Evolutionary conservation across 2,329 filamentous ascomycete species (phyloP), one percentile per base, ranked within the genome.

Genomic region (Cercospora nicotianae): DNA sequence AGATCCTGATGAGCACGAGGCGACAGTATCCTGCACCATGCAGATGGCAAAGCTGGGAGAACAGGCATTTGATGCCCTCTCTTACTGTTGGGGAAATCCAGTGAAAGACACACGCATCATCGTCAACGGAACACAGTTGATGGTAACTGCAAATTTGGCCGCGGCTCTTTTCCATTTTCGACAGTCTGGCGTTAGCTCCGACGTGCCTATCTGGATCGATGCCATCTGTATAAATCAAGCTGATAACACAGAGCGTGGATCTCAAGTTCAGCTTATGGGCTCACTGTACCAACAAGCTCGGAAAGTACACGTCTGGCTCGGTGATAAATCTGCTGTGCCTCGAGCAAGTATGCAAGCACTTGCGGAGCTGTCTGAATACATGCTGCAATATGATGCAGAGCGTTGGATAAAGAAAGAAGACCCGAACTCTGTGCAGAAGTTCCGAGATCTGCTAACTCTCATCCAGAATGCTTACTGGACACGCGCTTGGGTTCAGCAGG

Each of bases 21-120:
- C 18, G 1, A 10, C 3, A 18, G 16, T 66, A 7, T 59, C 20
- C 12, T 53, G 58, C 28, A 48, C 55, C 12, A 30, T 61, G 9
- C 10, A 31, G 7, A 39, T 10, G 1, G 18, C 6, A 1, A 13
- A 7, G 10, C 2, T 62, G 18, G 10, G 33, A 28, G 28, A 28
- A 5, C 39, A 31, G 36, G 36, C 26, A 5, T 65, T 65, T 13
- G 63, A 65, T 8, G 57, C 64, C 2, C 42, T 66, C 20, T 60
- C 55, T 6, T 66, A 66, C 57, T 60, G 36, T 20, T 66, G 64
- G 64, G 64, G 64, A 10, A 6, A 23, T 28, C 33, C 16, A 18
- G 33, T 23, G 10, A 13, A 18, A 36, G 13, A 33, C 31, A 36
- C n/a, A 60, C 23, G 58, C 31, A 26, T 33, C 33, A 39, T 60